phyloP scores from a whole-genome alignment of 257 asterid genomes.

The Rubia yunnanensis region DNA sequence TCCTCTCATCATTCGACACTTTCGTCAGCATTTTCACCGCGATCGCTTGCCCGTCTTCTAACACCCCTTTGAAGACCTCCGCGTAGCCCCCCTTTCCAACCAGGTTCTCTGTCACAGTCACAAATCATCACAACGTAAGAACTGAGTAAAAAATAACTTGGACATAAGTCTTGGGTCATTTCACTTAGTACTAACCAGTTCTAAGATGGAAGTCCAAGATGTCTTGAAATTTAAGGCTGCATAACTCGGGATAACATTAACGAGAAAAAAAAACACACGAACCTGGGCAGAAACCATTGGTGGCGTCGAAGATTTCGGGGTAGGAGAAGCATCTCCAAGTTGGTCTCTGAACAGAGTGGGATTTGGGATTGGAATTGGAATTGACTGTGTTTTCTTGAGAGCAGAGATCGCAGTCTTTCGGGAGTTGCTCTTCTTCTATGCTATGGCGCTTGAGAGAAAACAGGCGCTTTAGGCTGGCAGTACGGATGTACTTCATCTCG shows the following conservation, averaged over 20 bases:
- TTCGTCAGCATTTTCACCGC: conserved; percentile 74
- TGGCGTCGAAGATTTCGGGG: conserved; percentile 63
- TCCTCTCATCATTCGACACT: conserved; percentile 67
- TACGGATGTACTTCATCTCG: conserved; percentile 61
- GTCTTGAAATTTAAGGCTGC: no score
- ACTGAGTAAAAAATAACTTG: no score
- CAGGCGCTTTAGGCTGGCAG: conserved; percentile 61
- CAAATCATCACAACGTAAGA: no score
- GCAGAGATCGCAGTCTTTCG: conserved; percentile 23
- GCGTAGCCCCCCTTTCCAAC: conserved; percentile 96
- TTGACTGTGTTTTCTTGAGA: conserved; percentile 11
- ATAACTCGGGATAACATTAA: not conserved
- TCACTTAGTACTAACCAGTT: no score
- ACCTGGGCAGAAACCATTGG: conserved; percentile 71
- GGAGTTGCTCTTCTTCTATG: conserved; percentile 30
- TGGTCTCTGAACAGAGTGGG: conserved; percentile 39
- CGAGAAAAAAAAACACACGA: not conserved
- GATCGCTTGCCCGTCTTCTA: conserved; percentile 68
- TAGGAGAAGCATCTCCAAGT: conserved; percentile 85
- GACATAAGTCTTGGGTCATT: no score
- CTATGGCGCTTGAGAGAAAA: conserved; percentile 55
- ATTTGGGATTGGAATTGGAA: conserved; percentile 10
- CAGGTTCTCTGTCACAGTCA: conserved; percentile 44
- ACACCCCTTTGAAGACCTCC: conserved; percentile 84
- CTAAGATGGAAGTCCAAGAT: no score